phyloP scores from a whole-genome alignment of 2,329 filamentous ascomycete species.

The Xylariales sp. region DNA sequence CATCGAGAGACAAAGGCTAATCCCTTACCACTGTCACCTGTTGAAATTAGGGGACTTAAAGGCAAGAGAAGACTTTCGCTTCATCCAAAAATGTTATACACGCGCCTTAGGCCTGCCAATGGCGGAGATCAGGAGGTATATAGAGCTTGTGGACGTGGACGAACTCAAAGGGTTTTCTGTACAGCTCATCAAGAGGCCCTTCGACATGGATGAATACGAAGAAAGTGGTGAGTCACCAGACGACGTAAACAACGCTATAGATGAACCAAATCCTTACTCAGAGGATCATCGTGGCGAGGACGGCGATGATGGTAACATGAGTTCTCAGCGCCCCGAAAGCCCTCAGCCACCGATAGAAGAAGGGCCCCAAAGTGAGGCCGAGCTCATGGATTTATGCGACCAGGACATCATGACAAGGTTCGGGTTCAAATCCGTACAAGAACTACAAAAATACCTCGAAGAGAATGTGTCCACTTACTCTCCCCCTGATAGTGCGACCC shows the following conservation, averaged over 20 bases:
- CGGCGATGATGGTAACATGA: no score
- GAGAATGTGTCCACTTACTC: not conserved
- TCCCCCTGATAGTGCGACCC: not conserved
- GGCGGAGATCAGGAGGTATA: not conserved
- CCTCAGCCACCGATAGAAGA: not conserved
- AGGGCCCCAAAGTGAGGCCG: not conserved
- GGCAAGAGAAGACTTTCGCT: not conserved
- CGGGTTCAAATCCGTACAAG: not conserved
- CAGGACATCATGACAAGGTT: not conserved
- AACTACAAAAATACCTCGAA: not conserved
- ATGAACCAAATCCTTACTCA: no score
- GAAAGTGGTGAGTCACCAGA: not conserved
- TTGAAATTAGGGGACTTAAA: not conserved
- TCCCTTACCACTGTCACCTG: slow-evolving; percentile 5
- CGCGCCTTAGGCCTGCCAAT: not conserved
- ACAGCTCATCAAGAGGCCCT: not conserved
- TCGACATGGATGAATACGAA: not conserved
- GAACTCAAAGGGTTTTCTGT: slow-evolving; percentile 20
- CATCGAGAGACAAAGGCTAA: not conserved
- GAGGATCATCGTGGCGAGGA: no score
- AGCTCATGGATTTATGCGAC: not conserved
- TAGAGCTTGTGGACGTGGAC: not conserved
- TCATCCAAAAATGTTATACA: slow-evolving; percentile 7
- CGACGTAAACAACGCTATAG: no score
- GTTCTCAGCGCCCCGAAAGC: no score